phyloP scores from a whole-genome alignment of 1,284 basidiomycete species.

The Wolfiporia cocos region DNA sequence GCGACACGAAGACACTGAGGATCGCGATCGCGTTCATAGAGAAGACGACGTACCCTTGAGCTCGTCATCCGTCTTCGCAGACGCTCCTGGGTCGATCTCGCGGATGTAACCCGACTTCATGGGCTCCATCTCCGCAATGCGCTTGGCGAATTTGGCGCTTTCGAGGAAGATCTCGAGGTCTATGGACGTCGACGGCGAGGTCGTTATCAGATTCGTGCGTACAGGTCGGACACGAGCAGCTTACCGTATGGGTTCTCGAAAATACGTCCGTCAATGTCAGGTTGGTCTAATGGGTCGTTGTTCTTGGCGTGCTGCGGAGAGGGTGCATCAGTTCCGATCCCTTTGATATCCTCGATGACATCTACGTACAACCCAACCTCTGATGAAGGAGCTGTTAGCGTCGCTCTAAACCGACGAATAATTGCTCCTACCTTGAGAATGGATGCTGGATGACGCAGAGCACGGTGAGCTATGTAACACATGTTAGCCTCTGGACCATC shows the following conservation, averaged over 20 bases:
- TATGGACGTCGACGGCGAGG: conserved; percentile 11
- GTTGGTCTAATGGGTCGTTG: conserved; percentile 7
- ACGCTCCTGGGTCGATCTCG: conserved; percentile 10
- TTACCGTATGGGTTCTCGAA: conserved; percentile 9
- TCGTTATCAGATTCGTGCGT: conserved; percentile 4
- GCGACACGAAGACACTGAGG: too few relatives aligned
- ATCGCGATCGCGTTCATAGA: too few relatives aligned
- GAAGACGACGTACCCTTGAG: conserved; percentile 6
- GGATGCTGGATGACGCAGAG: conserved; percentile 5
- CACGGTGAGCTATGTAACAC: neutral
- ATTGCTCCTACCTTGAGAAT: conserved; percentile 11
- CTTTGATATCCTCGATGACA: too few relatives aligned
- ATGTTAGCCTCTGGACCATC: too few relatives aligned
- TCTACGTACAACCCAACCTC: too few relatives aligned
- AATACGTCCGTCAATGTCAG: conserved; percentile 8
- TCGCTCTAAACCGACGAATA: too few relatives aligned
- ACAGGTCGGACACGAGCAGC: neutral
- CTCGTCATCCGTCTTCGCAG: conserved; percentile 9
- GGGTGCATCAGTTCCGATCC: neutral
- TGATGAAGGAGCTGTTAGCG: too few relatives aligned
- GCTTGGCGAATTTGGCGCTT: conserved; percentile 9
- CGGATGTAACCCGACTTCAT: conserved; percentile 9
- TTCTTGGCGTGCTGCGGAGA: conserved; percentile 7
- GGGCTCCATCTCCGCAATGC: conserved; percentile 12
- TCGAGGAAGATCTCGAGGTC: conserved; percentile 15